A percentile compares a stretch with the other conserved stretches of the same genome.
These are phyloP conservation scores for Rhodotorula sp. DNA, from an alignment of 1,284 basidiomycete genomes.

Conservation along the genomic window DNA sequence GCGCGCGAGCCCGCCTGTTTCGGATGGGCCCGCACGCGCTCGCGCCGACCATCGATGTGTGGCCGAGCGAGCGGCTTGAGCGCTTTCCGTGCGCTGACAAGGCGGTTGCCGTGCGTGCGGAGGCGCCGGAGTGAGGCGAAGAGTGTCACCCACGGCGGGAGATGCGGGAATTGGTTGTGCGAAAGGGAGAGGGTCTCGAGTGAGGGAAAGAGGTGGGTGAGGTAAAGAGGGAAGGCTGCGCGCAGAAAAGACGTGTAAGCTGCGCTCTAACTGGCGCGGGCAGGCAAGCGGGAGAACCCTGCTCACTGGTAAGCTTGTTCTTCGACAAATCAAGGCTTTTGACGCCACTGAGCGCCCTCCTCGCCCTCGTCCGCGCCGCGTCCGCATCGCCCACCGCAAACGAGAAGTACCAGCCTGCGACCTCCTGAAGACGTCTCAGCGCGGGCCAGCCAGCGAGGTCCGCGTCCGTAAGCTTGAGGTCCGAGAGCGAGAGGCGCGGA, in stretches of 20 bases:
- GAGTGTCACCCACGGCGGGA: conserved; percentile 23
- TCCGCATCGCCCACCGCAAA: background rate
- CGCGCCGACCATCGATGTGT: background rate
- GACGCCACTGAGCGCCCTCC: conserved; percentile 6
- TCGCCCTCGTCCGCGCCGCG: background rate
- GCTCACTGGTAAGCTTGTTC: conserved; percentile 21
- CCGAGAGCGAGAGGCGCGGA: conserved; percentile 22
- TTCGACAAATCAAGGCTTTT: conserved; percentile 30
- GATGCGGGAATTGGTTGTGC: conserved; percentile 26
- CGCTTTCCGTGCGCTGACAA: conserved; percentile 8
- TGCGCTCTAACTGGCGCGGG: too few species aligned
- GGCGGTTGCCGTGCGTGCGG: conserved; percentile 27
- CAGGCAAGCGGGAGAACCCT: background rate
- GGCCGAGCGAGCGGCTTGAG: background rate
- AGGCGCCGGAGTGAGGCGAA: conserved; percentile 30
- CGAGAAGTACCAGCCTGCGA: conserved; percentile 27
- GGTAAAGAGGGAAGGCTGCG: conserved; percentile 25
- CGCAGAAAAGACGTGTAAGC: background rate
- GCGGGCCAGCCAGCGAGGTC: conserved; percentile 6
- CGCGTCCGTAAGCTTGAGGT: conserved; percentile 5
- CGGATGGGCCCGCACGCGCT: background rate
- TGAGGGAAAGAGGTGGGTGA: conserved; percentile 17
- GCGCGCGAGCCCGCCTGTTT: background rate
- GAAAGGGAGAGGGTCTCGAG: conserved; percentile 38
- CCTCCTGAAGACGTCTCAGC: background rate